Conservation (phyloP, 768 basidiomycete genomes). For the Pleurotus giganteus region DNA sequence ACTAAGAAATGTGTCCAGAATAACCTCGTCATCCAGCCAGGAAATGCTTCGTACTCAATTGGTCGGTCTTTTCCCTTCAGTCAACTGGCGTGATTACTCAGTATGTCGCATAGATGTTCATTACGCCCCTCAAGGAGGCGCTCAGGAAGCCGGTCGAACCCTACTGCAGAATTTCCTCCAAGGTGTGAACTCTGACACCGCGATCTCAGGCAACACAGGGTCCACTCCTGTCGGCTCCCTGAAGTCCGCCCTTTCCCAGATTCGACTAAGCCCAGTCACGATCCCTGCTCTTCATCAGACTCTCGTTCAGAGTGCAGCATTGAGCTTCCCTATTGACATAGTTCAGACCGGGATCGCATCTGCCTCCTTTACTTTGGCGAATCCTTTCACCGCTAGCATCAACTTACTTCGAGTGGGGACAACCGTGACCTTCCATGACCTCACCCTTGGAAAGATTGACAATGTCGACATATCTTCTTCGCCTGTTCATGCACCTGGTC, state of each 20-base stretch:
- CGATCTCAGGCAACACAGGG: conserved; percentile 50
- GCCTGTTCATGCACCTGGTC: conserved; percentile 60
- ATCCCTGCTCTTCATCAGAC: conserved; percentile 66
- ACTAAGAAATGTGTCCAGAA: conserved; percentile 34
- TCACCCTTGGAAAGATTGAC: conserved; percentile 60
- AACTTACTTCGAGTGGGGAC: conserved; percentile 56
- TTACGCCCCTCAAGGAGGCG: conserved; percentile 55
- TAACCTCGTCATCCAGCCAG: conserved; percentile 58
- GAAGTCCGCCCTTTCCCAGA: conserved; percentile 56
- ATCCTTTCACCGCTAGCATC: conserved; percentile 74
- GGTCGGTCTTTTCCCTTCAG: conserved; percentile 26
- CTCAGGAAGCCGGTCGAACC: conserved; percentile 48
- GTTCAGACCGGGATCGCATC: conserved; percentile 57
- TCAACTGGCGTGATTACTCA: background rate
- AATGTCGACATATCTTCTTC: conserved; percentile 50
- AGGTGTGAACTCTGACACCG: conserved; percentile 52
- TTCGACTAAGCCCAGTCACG: conserved; percentile 56
- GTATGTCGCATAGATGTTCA: conserved; percentile 44
- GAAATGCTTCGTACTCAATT: conserved; percentile 54
- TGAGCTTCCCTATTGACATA: conserved; percentile 63
- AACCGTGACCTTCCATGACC: conserved; percentile 49
- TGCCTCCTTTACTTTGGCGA: conserved; percentile 55
- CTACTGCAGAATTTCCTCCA: conserved; percentile 71
- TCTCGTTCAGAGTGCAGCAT: conserved; percentile 51
- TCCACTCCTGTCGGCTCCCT: conserved; percentile 64